Evolutionary conservation across 2,329 filamentous ascomycete genomes (phyloP).

Genomic region (Bretziella fagacearum): DNA sequence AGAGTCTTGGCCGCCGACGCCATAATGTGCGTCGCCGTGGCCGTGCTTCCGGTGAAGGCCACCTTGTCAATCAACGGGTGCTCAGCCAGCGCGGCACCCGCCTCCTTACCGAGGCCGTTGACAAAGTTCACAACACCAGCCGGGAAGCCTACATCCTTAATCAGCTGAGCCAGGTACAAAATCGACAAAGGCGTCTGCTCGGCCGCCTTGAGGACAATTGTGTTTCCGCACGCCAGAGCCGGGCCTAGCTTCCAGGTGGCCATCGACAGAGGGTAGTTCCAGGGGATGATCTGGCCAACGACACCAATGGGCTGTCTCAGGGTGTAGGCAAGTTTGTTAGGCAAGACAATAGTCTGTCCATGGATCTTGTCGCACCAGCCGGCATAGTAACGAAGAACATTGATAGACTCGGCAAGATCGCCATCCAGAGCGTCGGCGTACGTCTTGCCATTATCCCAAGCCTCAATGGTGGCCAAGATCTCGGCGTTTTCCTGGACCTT

Average conservation of each 20-base stretch:
- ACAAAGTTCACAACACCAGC: conserved; percentile 56
- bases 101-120: conserved; percentile 46
- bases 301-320: conserved; percentile 63
- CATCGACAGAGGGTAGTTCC: conserved; percentile 67
- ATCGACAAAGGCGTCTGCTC: conserved; percentile 45
- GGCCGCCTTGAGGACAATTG: conserved; percentile 40
- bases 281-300: conserved; percentile 60
- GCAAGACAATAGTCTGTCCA: conserved; percentile 57
- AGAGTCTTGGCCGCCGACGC: conserved; percentile 43
- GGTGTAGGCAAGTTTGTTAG: conserved; percentile 58
- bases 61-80: conserved; percentile 53
- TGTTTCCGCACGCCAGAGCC: conserved; percentile 40
- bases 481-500: conserved; percentile 48
- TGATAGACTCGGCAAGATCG: conserved; percentile 35
- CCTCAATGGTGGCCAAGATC: conserved; percentile 38
- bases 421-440: conserved; percentile 47
- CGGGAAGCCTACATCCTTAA: conserved; percentile 55
- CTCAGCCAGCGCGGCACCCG: conserved; percentile 45
- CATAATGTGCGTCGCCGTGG: conserved; percentile 53
- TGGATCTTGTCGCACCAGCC: conserved; percentile 68
- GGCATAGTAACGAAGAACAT: conserved; percentile 54
- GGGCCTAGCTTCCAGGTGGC: conserved; percentile 41
- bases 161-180: conserved; percentile 42
- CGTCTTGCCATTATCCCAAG: conserved; percentile 69
- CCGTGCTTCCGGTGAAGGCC: conserved; percentile 55